A percentile compares a stretch with the other conserved stretches of the same genome.
Conservation (phyloP, 805 yeast species). For the Sugiyamaella chiloensis region DNA sequence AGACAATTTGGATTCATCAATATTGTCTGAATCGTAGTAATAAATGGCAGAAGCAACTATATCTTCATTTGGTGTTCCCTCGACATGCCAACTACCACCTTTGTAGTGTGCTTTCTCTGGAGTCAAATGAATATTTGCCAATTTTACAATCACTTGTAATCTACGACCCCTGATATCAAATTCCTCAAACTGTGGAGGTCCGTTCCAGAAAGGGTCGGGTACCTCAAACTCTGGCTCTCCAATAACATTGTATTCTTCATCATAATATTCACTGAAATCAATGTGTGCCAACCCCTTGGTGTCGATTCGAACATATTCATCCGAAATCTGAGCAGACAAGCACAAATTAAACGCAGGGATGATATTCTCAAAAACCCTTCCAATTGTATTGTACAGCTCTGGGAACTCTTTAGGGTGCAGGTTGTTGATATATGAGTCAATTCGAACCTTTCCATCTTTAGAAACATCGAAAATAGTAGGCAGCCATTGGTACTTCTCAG, state of each 20-base stretch:
- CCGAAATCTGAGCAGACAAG: neutral
- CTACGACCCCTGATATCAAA: neutral
- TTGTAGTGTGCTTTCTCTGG: constrained; percentile 40
- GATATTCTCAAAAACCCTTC: constrained; percentile 28
- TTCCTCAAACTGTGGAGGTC: neutral
- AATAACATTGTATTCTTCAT: neutral
- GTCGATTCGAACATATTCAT: neutral
- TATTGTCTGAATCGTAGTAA: constrained; percentile 42
- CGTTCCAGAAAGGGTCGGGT: neutral
- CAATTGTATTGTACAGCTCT: constrained; percentile 35
- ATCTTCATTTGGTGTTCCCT: constrained; percentile 42
- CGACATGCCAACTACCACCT: constrained; percentile 46
- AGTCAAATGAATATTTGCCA: constrained; percentile 42
- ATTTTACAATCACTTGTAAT: constrained; percentile 39
- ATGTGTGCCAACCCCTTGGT: neutral
- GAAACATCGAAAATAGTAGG: constrained; percentile 31
- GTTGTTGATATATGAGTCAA: constrained; percentile 41
- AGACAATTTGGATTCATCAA: constrained; percentile 35
- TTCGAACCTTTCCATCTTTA: constrained; percentile 21
- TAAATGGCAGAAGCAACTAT: constrained; percentile 42
- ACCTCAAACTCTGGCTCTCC: neutral
- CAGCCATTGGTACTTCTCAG: constrained; percentile 39
- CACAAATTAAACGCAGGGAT: constrained; percentile 2
- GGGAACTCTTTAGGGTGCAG: constrained; percentile 35
- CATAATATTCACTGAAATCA: neutral